Evolutionary conservation across 306 rosid species (phyloP), one percentile per base, ranked within the genome.

Genomic region (Malus sieversii): DNA sequence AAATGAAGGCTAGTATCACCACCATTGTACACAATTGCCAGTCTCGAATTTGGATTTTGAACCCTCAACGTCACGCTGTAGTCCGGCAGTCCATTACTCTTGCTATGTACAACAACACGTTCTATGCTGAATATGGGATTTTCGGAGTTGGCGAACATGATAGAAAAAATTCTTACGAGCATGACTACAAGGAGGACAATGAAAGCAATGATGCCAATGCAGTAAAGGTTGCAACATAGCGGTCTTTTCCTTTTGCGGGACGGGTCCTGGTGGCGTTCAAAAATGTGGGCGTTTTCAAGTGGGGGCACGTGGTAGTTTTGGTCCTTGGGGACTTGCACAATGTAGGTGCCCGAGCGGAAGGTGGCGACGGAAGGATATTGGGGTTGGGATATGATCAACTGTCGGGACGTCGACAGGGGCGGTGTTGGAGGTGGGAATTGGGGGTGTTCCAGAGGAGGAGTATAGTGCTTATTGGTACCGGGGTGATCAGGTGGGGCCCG

Each of bases 311-410:
- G 91, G 69, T 88, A 92, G 70, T 90, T 79, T 80, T 90, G 96
- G 57, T 92, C 91, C 60, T 87, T 90, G 8, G 96, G 93, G 66
- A 90, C 84, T 23, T 86, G 91, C 35, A 92, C 89, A 25, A 92
- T 77, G 65, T 84, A 92, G 40, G 89, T 86, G 20, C 82, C 85
- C 0, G 83, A 12, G 32, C 18, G n/a, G 33, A 80, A 33, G 25
- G 48, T 68, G 33, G 32, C 45, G 32, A 32, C 30, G 57, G 14
- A 58, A 66, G 14, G 55, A 6, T 11, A 15, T 29, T 32, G 8
- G 12, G 5, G 38, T 15, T 66, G 32, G 60, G 58, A 10, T 13
- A 66, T 58, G 70, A 61, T 9, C 11, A 62, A 8, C 16, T 74
- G 68, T 42, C 66, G 10, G 55, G 13, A 22, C 19, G 40, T 14